A percentile compares a stretch with the other conserved stretches of the same genome.
These are phyloP conservation scores for Hsuehochloa calcarea DNA, from an alignment of 176 grass and related monocot genomes.

Conservation along the genomic window DNA sequence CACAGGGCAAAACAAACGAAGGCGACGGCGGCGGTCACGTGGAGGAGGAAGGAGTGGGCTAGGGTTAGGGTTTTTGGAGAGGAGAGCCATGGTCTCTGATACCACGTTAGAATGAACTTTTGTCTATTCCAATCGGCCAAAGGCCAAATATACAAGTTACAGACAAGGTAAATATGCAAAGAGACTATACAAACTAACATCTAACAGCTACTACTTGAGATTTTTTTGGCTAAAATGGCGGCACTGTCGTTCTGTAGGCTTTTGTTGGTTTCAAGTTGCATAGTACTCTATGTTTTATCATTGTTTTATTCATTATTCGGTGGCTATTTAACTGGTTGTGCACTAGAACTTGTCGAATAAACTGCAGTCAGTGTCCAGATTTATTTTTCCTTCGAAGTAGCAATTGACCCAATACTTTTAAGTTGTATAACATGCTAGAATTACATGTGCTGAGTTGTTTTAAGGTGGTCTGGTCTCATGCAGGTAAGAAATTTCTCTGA, in stretches of 20 bases:
- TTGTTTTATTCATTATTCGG: conserved; percentile 13
- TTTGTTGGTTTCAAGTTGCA: conserved; percentile 3
- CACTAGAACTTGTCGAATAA: conserved; percentile 2
- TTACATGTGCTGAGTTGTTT: conserved; percentile 28
- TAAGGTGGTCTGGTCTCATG: conserved; percentile 31
- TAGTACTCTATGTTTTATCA: neutral
- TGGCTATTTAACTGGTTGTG: conserved; percentile 1
- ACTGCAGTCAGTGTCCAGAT: neutral
- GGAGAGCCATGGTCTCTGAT: too few species aligned
- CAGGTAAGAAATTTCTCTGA: conserved; percentile 68
- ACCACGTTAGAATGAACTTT: too few species aligned
- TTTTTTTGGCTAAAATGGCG: conserved; percentile 3
- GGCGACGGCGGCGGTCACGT: too few species aligned
- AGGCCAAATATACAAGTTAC: too few species aligned
- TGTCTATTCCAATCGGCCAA: too few species aligned
- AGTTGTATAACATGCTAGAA: conserved; percentile 1
- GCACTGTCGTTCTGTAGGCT: neutral
- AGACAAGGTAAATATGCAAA: too few species aligned
- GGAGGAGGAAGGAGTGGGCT: too few species aligned
- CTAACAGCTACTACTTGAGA: neutral
- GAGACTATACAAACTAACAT: too few species aligned
- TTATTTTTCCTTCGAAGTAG: neutral
- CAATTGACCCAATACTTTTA: neutral
- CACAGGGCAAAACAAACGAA: too few species aligned
- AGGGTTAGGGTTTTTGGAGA: too few species aligned